Evolutionary conservation across 176 grass and related monocot genomes (phyloP).

Genomic region (Triticum urartu): DNA sequence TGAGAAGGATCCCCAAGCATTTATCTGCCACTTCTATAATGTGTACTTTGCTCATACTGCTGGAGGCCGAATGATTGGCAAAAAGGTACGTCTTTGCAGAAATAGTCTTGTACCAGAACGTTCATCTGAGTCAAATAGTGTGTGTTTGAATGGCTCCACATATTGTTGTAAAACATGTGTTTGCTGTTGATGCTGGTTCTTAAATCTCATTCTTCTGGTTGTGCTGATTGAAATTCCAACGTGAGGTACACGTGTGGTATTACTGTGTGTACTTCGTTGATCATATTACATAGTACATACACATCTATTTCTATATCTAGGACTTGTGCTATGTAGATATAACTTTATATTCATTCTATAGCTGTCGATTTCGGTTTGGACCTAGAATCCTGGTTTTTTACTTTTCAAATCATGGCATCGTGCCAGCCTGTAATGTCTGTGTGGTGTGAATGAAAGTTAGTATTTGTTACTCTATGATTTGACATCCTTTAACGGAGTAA

Average conservation of each 20-base stretch:
- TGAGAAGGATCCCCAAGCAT: constrained; percentile 82
- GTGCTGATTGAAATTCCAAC: not conserved
- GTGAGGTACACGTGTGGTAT: not conserved
- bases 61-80: constrained; percentile 95
- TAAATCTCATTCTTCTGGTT: not conserved
- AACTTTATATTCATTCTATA: not conserved
- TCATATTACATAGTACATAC: not conserved
- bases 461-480: not conserved
- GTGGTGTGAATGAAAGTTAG: not conserved
- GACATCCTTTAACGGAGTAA: not conserved
- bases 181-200: not conserved
- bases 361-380: not conserved
- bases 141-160: not conserved
- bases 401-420: not conserved
- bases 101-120: not conserved
- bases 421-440: not conserved
- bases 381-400: not conserved
- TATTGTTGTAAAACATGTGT: not conserved
- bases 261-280: not conserved
- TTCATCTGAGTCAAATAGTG: not conserved
- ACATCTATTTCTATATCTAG: not conserved
- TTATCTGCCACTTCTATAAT: constrained; percentile 97
- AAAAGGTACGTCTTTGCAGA: constrained; percentile 52
- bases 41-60: constrained; percentile 93
- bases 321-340: not conserved